A percentile compares a stretch with the other conserved stretches of the same genome.
phyloP scores from a whole-genome alignment of 441 rosid genomes.

The Breynia disticha region DNA sequence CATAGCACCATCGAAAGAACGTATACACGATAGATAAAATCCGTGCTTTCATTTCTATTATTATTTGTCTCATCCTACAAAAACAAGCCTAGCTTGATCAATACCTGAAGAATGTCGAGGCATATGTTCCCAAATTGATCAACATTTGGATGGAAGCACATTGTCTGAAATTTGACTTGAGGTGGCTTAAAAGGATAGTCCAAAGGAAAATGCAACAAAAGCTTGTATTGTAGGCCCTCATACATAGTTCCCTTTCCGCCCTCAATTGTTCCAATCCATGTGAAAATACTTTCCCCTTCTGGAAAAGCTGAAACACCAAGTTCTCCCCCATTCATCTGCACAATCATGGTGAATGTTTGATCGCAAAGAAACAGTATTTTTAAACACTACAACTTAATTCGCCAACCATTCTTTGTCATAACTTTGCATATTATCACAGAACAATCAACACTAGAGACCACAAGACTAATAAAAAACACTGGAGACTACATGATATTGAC shows the following conservation, averaged over 20 bases:
- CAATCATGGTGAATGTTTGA: neutral
- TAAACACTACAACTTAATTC: too few species aligned
- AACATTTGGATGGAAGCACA: constrained; percentile 63
- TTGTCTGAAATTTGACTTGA: constrained; percentile 51
- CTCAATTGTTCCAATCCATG: constrained; percentile 56
- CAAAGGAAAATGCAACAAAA: constrained; percentile 43
- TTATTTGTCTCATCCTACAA: too few species aligned
- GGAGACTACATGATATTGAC: too few species aligned
- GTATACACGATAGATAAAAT: too few species aligned
- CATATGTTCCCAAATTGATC: constrained; percentile 63
- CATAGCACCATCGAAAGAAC: too few species aligned
- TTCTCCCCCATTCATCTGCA: constrained; percentile 49
- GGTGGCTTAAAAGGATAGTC: constrained; percentile 72
- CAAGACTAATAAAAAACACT: too few species aligned
- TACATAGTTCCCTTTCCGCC: constrained; percentile 51
- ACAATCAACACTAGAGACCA: too few species aligned
- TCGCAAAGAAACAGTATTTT: too few species aligned
- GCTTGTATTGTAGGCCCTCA: constrained; percentile 53
- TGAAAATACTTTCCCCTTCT: constrained; percentile 47
- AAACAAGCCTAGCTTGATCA: neutral
- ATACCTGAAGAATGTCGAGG: constrained; percentile 69
- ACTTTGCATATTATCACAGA: too few species aligned
- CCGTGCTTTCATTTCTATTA: too few species aligned
- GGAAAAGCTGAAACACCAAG: constrained; percentile 58
- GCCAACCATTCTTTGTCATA: too few species aligned